A percentile compares a stretch with the other conserved stretches of the same genome.
Evolutionary conservation across 306 rosid genomes (phyloP).

Genomic region (Cicer arietinum): DNA sequence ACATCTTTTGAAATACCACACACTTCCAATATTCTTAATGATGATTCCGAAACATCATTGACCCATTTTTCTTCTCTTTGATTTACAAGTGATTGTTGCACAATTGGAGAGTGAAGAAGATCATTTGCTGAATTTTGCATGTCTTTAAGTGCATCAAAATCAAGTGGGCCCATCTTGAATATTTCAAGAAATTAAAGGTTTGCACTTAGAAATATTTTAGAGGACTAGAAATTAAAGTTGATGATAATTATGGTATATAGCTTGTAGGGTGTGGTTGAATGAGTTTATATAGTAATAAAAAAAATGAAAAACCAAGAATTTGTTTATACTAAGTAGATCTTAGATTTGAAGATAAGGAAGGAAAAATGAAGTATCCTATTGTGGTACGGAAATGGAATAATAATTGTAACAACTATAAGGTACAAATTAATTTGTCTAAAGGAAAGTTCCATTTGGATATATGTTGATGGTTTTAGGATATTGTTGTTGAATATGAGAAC

Average conservation of each 20-base stretch:
- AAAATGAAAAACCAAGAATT: background rate
- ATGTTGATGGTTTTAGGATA: conserved; percentile 44
- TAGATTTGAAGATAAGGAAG: conserved; percentile 48
- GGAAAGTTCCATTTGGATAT: conserved; percentile 52
- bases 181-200: background rate
- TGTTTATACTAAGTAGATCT: conserved; percentile 45
- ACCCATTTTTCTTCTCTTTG: conserved; percentile 61
- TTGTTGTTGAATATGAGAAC: conserved; percentile 38
- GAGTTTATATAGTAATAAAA: conserved; percentile 13
- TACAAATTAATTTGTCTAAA: conserved; percentile 44
- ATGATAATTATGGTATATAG: conserved; percentile 12
- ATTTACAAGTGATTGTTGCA: conserved; percentile 50
- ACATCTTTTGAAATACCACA: conserved; percentile 68
- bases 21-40: conserved; percentile 62
- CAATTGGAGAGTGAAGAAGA: conserved; percentile 59
- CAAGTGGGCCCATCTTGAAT: conserved; percentile 49
- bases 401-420: conserved; percentile 54
- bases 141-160: conserved; percentile 61
- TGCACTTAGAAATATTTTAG: background rate
- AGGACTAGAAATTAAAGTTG: conserved; percentile 3
- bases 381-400: conserved; percentile 44
- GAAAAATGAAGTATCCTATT: conserved; percentile 48
- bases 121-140: conserved; percentile 64
- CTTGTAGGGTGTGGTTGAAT: conserved; percentile 17
- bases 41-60: conserved; percentile 57